These are phyloP conservation scores for Davidsoniella neocaledoniae DNA, from an alignment of 2,329 filamentous ascomycete genomes.

Conservation along the genomic window DNA sequence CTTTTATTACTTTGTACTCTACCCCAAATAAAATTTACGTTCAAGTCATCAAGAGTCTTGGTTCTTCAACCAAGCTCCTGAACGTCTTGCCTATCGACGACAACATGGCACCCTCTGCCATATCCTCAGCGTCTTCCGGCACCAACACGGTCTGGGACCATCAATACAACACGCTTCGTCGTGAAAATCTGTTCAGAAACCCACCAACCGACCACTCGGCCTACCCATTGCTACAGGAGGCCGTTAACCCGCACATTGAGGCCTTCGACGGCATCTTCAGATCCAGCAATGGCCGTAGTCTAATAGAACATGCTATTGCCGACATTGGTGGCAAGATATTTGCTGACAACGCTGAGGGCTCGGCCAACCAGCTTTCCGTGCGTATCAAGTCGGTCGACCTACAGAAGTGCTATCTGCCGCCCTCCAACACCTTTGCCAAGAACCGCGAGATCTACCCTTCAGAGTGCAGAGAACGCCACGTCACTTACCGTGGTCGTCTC, in stretches of 20 bases:
- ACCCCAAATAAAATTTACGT: too few relatives aligned
- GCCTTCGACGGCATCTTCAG: constrained; percentile 82
- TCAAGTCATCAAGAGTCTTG: background rate
- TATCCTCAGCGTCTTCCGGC: constrained; percentile 18
- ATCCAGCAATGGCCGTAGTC: constrained; percentile 12
- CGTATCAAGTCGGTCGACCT: constrained; percentile 68
- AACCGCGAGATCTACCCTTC: constrained; percentile 78
- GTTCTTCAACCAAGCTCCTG: constrained; percentile 3
- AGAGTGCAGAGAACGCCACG: constrained; percentile 87
- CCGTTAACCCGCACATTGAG: constrained; percentile 84
- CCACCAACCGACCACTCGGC: constrained; percentile 76
- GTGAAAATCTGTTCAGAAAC: constrained; percentile 76
- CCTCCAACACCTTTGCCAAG: constrained; percentile 67
- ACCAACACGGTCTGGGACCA: constrained; percentile 65
- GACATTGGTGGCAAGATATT: constrained; percentile 86
- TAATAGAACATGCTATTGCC: constrained; percentile 56
- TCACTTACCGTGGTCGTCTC: constrained; percentile 76
- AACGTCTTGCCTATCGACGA: constrained; percentile 1
- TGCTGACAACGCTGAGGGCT: constrained; percentile 50
- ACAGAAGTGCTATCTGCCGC: constrained; percentile 63
- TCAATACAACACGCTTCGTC: constrained; percentile 69
- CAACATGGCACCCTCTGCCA: constrained; percentile 9
- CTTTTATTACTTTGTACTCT: too few relatives aligned
- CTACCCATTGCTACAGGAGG: constrained; percentile 69
- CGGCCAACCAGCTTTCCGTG: constrained; percentile 60